phyloP scores from a whole-genome alignment of 2,329 filamentous ascomycete species.

The Neurospora crassa region DNA sequence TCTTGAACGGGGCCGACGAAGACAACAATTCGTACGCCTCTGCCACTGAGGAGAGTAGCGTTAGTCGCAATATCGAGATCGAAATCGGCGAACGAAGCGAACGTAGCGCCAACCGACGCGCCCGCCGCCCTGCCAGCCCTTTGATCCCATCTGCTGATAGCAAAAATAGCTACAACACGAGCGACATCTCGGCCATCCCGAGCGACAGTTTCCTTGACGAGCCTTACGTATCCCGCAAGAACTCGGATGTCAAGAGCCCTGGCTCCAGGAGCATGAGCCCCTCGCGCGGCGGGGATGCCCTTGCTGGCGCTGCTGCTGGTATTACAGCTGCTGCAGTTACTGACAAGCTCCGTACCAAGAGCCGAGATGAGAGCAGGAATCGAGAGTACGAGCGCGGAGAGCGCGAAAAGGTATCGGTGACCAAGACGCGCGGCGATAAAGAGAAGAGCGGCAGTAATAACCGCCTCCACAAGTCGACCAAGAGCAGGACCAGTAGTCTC shows the following conservation, averaged over 20 bases:
- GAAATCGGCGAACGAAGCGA: constrained; percentile 36
- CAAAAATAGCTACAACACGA: constrained; percentile 55
- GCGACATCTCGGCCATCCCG: constrained; percentile 75
- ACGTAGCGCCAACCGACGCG: constrained; percentile 27
- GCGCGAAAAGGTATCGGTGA: constrained; percentile 14
- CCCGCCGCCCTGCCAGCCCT: constrained; percentile 58
- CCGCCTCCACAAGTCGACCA: constrained; percentile 37
- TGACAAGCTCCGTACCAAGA: constrained; percentile 37
- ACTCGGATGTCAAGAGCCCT: constrained; percentile 23
- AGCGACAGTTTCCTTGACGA: constrained; percentile 53
- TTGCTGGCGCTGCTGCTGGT: constrained; percentile 28
- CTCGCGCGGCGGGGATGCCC: constrained; percentile 28
- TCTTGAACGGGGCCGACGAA: constrained; percentile 30
- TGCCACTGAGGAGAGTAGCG: constrained; percentile 68
- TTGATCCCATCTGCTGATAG: constrained; percentile 50
- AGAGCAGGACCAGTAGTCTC: constrained; percentile 40
- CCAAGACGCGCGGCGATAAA: constrained; percentile 26
- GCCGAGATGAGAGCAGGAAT: constrained; percentile 33
- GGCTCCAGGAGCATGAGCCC: constrained; percentile 32
- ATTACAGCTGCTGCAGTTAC: constrained; percentile 28
- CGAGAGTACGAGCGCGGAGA: constrained; percentile 25
- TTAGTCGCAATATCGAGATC: constrained; percentile 73
- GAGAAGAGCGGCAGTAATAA: constrained; percentile 32
- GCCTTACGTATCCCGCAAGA: constrained; percentile 29
- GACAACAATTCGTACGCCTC: constrained; percentile 71